Conservation (phyloP, 805 yeast genomes). For the Millerago galiae region DNA sequence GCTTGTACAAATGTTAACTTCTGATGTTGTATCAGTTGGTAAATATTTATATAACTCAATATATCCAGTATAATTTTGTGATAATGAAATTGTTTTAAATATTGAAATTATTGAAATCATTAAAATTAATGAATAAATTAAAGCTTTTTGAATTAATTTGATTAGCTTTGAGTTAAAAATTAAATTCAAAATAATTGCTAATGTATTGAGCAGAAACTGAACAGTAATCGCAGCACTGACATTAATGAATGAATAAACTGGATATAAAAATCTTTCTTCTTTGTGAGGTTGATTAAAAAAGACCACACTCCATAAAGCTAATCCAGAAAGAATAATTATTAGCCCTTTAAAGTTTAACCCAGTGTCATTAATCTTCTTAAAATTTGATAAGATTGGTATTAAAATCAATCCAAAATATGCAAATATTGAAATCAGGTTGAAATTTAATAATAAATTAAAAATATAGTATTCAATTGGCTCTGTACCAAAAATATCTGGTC, state of each 20-base stretch:
- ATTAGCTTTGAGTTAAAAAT: neutral
- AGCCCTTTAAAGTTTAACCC: slow-evolving; percentile 3
- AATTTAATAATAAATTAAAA: slow-evolving; percentile 64
- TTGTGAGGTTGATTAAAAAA: slow-evolving; percentile 81
- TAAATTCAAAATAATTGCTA: neutral
- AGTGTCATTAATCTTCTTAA: slow-evolving; percentile 9
- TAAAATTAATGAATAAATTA: neutral
- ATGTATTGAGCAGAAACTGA: slow-evolving; percentile 14
- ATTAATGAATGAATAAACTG: slow-evolving; percentile 66
- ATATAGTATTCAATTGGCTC: slow-evolving; percentile 75
- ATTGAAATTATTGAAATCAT: slow-evolving; percentile 28
- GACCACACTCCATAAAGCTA: slow-evolving; percentile 58
- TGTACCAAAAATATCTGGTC: slow-evolving; percentile 87
- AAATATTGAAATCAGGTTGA: slow-evolving; percentile 47
- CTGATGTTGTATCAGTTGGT: slow-evolving; percentile 18
- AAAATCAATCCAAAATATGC: slow-evolving; percentile 34
- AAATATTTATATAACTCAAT: slow-evolving; percentile 40
- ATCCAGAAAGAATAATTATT: slow-evolving; percentile 38
- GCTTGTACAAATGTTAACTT: slow-evolving; percentile 59
- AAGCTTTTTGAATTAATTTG: neutral
- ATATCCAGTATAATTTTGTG: slow-evolving; percentile 44
- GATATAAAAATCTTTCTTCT: slow-evolving; percentile 88
- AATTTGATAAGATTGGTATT: slow-evolving; percentile 18
- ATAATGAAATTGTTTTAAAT: slow-evolving; percentile 54
- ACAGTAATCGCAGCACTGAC: slow-evolving; percentile 53